Conservation (phyloP, 176 grass and related monocot species). For the Puccinellia tenuiflora region DNA sequence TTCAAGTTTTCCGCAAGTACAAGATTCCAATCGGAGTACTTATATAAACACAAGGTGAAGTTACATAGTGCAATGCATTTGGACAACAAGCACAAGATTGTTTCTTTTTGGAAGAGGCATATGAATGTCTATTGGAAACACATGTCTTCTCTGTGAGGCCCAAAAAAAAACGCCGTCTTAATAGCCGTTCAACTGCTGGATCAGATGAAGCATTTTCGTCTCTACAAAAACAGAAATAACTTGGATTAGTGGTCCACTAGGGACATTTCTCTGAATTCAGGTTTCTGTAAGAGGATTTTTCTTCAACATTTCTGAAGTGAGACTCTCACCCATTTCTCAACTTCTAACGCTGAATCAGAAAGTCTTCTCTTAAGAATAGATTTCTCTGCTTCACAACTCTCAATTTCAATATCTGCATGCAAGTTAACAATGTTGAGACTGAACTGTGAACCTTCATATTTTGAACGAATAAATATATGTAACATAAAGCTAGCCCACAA, state of each 20-base stretch:
- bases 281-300: neutral
- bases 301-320: neutral
- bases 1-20: neutral
- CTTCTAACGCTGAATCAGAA: constrained; percentile 82
- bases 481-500: neutral
- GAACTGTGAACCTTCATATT: neutral
- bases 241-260: neutral
- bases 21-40: neutral
- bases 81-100: neutral
- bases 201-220: constrained; percentile 79
- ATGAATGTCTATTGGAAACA: neutral
- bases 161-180: neutral
- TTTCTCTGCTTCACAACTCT: constrained; percentile 71
- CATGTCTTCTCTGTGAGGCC: neutral
- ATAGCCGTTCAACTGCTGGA: neutral
- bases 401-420: constrained; percentile 57
- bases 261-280: neutral
- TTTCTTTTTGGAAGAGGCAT: neutral
- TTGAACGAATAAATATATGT: neutral
- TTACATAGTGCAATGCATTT: neutral
- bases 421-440: neutral
- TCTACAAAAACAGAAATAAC: constrained; percentile 47
- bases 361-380: constrained; percentile 72
- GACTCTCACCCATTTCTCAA: constrained; percentile 79
- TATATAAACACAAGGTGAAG: neutral